Conservation (phyloP, 1,284 basidiomycete genomes). For the Trichosporon ovoides region DNA sequence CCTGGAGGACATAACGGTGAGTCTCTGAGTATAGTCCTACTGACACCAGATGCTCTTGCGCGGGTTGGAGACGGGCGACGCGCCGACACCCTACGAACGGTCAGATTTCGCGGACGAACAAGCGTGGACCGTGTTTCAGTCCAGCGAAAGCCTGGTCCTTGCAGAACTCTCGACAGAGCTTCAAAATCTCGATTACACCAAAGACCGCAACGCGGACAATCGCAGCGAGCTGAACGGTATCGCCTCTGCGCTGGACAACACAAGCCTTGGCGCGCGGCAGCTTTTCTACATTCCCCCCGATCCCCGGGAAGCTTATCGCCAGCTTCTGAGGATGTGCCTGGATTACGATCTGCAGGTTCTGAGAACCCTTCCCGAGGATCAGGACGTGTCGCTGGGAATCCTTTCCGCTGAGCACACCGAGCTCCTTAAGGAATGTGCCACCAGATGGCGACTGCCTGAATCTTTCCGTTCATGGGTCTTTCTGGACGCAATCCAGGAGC, state of each 20-base stretch:
- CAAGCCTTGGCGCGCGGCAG: constrained; percentile 3
- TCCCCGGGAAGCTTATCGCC: constrained; percentile 75
- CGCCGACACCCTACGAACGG: constrained; percentile 70
- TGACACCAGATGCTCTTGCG: constrained; percentile 72
- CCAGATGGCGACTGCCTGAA: constrained; percentile 81
- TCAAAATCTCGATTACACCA: constrained; percentile 19
- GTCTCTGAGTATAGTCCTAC: constrained; percentile 12
- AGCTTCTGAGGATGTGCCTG: constrained; percentile 77
- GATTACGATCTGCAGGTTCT: constrained; percentile 82
- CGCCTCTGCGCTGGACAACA: background rate
- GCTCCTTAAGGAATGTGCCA: constrained; percentile 78
- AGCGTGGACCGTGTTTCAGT: constrained; percentile 78
- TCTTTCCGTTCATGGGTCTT: constrained; percentile 75
- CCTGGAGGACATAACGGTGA: constrained; percentile 73
- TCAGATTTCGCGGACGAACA: constrained; percentile 78
- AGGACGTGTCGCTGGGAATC: constrained; percentile 92
- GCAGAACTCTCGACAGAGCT: constrained; percentile 47
- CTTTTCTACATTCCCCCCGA: constrained; percentile 79
- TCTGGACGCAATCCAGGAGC: constrained; percentile 76
- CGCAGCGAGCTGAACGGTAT: constrained; percentile 57
- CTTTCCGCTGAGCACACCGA: constrained; percentile 75
- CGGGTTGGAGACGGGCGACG: constrained; percentile 75
- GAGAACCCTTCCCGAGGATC: constrained; percentile 84
- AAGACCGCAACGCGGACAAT: constrained; percentile 10
- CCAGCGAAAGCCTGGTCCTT: constrained; percentile 73